Evolutionary conservation across 2,329 filamentous ascomycete genomes (phyloP).

Genomic region (Daldinia sp.): DNA sequence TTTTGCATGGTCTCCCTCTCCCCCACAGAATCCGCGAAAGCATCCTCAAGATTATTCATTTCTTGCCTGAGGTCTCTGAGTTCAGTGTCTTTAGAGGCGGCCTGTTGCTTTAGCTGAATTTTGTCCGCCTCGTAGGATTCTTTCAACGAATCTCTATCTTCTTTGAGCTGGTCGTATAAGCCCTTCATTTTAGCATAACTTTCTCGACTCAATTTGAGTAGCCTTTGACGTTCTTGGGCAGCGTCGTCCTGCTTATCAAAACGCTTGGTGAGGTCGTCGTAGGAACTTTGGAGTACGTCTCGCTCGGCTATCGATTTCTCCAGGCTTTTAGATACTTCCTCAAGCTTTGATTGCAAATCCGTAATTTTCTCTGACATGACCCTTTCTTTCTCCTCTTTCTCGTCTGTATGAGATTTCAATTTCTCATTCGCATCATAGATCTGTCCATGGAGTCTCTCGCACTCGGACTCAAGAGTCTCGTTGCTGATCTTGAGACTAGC

Average conservation of each 20-base stretch:
- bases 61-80: neutral
- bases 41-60: neutral
- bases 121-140: neutral
- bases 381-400: neutral
- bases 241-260: neutral
- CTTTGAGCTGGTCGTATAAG: too few species aligned
- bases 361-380: neutral
- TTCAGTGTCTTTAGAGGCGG: neutral
- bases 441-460: neutral
- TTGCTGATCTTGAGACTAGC: neutral
- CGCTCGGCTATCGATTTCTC: neutral
- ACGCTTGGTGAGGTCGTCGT: neutral
- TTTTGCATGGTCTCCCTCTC: neutral
- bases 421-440: neutral
- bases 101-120: neutral
- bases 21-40: neutral
- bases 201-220: too few species aligned
- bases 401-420: neutral
- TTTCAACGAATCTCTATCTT: too few species aligned
- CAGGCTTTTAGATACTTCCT: neutral
- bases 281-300: neutral
- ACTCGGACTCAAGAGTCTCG: neutral
- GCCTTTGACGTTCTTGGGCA: neutral
- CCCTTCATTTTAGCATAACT: too few species aligned
- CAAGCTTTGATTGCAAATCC: neutral